A percentile compares a stretch with the other conserved stretches of the same genome.
Evolutionary conservation across 2,329 filamentous ascomycete genomes (phyloP).

Genomic region (Coleophoma eucalyptorum): DNA sequence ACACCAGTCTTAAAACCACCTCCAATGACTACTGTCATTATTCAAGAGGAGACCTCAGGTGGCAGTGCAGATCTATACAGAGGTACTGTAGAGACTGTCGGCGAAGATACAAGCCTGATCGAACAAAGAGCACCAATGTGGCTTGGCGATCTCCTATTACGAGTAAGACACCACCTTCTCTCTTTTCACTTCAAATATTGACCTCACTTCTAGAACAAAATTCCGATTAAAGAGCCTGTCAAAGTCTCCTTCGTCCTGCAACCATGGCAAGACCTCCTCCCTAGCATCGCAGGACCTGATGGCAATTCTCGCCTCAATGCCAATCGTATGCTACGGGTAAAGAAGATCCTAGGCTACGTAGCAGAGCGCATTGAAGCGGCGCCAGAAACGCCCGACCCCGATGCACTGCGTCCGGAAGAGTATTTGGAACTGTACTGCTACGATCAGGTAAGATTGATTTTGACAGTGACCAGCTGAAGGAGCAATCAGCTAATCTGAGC

Average conservation of each 20-base stretch:
- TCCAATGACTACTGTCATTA: slow-evolving; percentile 60
- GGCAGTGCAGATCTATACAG: slow-evolving; percentile 83
- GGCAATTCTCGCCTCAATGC: slow-evolving; percentile 89
- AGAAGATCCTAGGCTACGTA: slow-evolving; percentile 90
- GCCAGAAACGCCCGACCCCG: slow-evolving; percentile 53
- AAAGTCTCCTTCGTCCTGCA: slow-evolving; percentile 95
- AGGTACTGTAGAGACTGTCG: slow-evolving; percentile 77
- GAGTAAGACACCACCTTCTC: slow-evolving; percentile 37
- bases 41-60: slow-evolving; percentile 65
- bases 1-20: slow-evolving; percentile 75
- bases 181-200: background rate
- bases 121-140: slow-evolving; percentile 87
- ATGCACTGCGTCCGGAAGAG: slow-evolving; percentile 75
- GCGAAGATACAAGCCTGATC: slow-evolving; percentile 74
- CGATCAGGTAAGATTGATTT: slow-evolving; percentile 63
- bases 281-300: slow-evolving; percentile 69
- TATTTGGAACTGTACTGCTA: slow-evolving; percentile 96
- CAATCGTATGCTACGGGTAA: slow-evolving; percentile 92
- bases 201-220: slow-evolving; percentile 59
- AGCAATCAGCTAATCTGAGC: slow-evolving; percentile 1
- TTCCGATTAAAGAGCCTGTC: slow-evolving; percentile 83
- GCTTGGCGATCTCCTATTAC: slow-evolving; percentile 82
- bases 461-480: background rate
- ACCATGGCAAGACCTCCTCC: slow-evolving; percentile 72
- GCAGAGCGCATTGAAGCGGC: slow-evolving; percentile 82